Percentiles rank a stretch among this genome's conserved stretches.
phyloP scores from a whole-genome alignment of 441 rosid genomes.

The Pelargonium myrrhifolium region DNA sequence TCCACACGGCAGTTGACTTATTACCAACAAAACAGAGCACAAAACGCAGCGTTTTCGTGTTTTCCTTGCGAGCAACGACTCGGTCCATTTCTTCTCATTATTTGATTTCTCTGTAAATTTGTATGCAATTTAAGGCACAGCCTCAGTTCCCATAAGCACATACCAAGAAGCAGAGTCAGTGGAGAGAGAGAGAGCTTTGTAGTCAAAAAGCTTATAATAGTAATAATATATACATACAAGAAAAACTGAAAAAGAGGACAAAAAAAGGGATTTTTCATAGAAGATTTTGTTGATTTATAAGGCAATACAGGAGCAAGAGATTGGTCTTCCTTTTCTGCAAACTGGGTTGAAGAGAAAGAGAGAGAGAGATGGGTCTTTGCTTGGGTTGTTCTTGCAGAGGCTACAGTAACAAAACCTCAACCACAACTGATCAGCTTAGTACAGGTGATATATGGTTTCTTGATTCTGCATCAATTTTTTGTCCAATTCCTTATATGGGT shows the following conservation, averaged over 20 bases:
- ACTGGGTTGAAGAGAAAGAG: too few species aligned
- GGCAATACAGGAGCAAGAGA: too few species aligned
- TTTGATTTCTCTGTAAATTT: too few species aligned
- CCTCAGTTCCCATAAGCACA: too few species aligned
- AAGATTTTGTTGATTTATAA: too few species aligned
- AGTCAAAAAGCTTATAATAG: neutral
- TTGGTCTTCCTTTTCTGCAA: neutral
- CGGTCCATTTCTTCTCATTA: neutral
- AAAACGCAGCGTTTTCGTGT: neutral
- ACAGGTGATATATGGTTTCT: neutral
- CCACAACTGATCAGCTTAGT: neutral
- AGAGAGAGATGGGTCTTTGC: neutral
- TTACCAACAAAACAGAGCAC: neutral
- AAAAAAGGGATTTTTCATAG: neutral
- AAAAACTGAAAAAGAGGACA: too few species aligned
- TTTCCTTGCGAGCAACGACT: neutral
- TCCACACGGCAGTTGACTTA: too few species aligned
- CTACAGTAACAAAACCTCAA: neutral
- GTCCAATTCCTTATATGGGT: neutral
- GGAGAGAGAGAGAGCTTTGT: neutral
- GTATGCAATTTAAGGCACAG: too few species aligned
- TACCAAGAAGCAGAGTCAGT: neutral
- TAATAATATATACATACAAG: too few species aligned
- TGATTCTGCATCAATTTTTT: neutral
- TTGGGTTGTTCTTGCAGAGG: slow-evolving; percentile 3